A percentile compares a stretch with the other conserved stretches of the same genome.
These are phyloP conservation scores for Teratosphaeria zuluensis DNA, from an alignment of 2,329 filamentous ascomycete species.

Conservation along the genomic window DNA sequence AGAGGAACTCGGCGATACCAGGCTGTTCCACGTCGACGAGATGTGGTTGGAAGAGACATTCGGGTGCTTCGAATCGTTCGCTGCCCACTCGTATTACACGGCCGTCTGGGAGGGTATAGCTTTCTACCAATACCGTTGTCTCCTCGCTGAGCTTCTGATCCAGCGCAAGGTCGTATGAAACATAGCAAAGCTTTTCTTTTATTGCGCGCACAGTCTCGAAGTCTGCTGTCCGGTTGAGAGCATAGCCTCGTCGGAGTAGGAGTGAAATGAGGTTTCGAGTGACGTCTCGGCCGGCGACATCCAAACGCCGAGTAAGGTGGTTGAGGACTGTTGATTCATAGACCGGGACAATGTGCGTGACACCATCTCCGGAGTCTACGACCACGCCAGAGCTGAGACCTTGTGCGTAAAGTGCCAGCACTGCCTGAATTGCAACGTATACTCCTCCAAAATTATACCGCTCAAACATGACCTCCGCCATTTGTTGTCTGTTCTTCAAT, in stretches of 20 bases:
- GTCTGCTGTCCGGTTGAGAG: conserved; percentile 93
- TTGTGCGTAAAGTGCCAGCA: conserved; percentile 91
- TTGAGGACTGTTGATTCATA: conserved; percentile 98
- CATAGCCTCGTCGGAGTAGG: conserved; percentile 85
- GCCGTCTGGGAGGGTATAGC: conserved; percentile 92
- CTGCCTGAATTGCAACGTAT: conserved; percentile 95
- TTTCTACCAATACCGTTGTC: conserved; percentile 92
- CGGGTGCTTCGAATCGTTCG: conserved; percentile 94
- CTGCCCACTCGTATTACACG: conserved; percentile 92
- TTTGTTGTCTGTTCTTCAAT: conserved; percentile 89
- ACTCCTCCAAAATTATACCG: conserved; percentile 92
- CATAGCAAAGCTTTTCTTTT: conserved; percentile 99
- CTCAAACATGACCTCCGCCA: conserved; percentile 99
- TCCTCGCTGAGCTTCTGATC: conserved; percentile 95
- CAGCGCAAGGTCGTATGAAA: conserved; percentile 93
- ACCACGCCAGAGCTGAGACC: conserved; percentile 81
- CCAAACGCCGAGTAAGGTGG: conserved; percentile 85
- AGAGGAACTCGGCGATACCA: conserved; percentile 91
- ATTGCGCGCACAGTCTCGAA: conserved; percentile 99
- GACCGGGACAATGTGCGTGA: conserved; percentile 96
- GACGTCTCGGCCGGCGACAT: conserved; percentile 92
- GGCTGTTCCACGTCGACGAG: conserved; percentile 95
- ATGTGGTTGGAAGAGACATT: conserved; percentile 97
- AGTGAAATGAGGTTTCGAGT: conserved; percentile 97
- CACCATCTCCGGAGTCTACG: conserved; percentile 94